Percentiles rank a stretch among this genome's conserved stretches.
These are phyloP conservation scores for Melocanna baccifera DNA, from an alignment of 176 grass and related monocot species.

Conservation along the genomic window DNA sequence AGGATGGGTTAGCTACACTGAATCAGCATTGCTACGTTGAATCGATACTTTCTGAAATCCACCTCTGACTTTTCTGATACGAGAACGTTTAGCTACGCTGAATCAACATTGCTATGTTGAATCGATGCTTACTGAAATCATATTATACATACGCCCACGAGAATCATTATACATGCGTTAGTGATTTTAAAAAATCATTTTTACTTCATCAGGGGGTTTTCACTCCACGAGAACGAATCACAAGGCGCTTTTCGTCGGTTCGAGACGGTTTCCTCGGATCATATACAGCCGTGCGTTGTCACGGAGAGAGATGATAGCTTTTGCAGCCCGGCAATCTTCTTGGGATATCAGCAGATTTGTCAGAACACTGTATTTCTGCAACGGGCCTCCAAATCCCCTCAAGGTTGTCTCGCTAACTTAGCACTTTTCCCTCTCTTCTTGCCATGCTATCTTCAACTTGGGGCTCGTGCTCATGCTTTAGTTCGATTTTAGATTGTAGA, in stretches of 20 bases:
- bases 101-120: not conserved
- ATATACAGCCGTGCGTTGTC: slow-evolving; percentile 45
- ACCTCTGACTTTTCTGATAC: not conserved
- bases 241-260: slow-evolving; percentile 31
- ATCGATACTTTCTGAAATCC: no score
- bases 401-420: slow-evolving; percentile 43
- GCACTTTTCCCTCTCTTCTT: not conserved
- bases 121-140: not conserved
- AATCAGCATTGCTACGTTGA: not conserved
- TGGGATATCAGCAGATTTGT: slow-evolving; percentile 94
- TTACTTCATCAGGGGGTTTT: slow-evolving; percentile 48
- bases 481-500: slow-evolving; percentile 53
- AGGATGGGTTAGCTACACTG: not conserved
- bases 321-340: slow-evolving; percentile 59
- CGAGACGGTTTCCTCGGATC: slow-evolving; percentile 36
- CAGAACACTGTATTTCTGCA: slow-evolving; percentile 87
- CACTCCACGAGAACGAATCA: slow-evolving; percentile 33
- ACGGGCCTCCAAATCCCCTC: slow-evolving; percentile 87
- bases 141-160: no score
- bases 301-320: slow-evolving; percentile 48
- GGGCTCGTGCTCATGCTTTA: not conserved
- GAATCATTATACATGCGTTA: no score
- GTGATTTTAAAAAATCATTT: not conserved
- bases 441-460: not conserved
- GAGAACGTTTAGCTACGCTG: no score